Percentiles rank a stretch among this genome's conserved stretches.
phyloP scores from a whole-genome alignment of 257 asterid genomes.

The Solanum bulbocastanum region DNA sequence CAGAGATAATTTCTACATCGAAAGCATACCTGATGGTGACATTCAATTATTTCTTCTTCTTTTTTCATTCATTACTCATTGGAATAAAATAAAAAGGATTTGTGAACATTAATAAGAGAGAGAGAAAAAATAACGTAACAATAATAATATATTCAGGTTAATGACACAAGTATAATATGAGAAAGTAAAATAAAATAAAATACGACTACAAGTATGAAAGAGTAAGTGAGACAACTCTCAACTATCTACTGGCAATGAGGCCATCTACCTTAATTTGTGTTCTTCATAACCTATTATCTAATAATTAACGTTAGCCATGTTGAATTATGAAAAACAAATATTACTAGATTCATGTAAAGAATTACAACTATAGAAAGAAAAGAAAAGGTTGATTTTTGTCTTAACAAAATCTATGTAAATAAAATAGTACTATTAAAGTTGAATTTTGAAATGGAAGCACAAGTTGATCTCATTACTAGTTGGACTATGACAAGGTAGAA shows the following conservation, averaged over 20 bases:
- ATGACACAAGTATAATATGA: not conserved
- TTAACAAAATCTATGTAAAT: not conserved
- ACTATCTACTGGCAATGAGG: too few relatives aligned
- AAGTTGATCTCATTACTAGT: not conserved
- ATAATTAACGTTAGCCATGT: not conserved
- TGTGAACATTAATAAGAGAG: not conserved
- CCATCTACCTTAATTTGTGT: too few relatives aligned
- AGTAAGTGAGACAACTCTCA: too few relatives aligned
- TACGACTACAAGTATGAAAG: too few relatives aligned
- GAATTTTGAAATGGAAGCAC: not conserved
- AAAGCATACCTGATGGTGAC: not conserved
- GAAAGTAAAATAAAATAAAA: too few relatives aligned
- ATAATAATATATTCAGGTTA: too few relatives aligned
- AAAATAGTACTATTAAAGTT: not conserved
- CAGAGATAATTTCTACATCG: too few relatives aligned
- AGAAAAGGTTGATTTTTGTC: not conserved
- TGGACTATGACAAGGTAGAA: not conserved
- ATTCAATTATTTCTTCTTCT: not conserved
- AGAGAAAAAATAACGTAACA: too few relatives aligned
- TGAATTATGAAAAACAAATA: not conserved
- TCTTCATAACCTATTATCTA: too few relatives aligned
- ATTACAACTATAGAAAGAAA: not conserved
- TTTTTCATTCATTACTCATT: too few relatives aligned
- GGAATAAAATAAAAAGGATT: not conserved
- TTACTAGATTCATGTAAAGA: not conserved